Conservation (phyloP, 352 stramenopile genomes). For the Phytophthora multivora region DNA sequence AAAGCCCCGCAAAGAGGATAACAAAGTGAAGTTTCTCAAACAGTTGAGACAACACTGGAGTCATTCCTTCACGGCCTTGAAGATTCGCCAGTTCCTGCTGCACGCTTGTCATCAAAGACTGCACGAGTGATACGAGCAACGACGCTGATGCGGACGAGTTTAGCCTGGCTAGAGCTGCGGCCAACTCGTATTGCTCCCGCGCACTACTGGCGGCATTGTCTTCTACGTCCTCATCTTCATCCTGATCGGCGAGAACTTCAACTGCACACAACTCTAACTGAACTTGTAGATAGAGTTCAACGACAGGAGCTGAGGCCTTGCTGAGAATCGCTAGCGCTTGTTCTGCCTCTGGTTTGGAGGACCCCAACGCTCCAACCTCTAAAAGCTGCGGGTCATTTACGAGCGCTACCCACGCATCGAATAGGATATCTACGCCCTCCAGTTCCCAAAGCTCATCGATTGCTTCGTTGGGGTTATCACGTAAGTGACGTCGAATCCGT, state of each 20-base stretch:
- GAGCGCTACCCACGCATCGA: constrained; percentile 84
- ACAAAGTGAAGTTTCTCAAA: constrained; percentile 85
- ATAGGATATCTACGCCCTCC: constrained; percentile 76
- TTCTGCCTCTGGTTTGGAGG: constrained; percentile 35
- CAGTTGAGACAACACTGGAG: constrained; percentile 59
- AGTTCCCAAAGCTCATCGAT: constrained; percentile 86
- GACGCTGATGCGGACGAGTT: constrained; percentile 58
- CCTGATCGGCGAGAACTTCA: constrained; percentile 68
- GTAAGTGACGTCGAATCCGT: constrained; percentile 64
- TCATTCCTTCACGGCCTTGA: constrained; percentile 60
- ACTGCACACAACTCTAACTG: constrained; percentile 73
- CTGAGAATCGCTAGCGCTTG: constrained; percentile 50
- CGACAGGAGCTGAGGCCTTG: constrained; percentile 62
- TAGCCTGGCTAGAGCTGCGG: constrained; percentile 67
- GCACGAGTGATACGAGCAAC: constrained; percentile 63
- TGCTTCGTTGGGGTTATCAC: constrained; percentile 41
- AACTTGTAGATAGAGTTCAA: constrained; percentile 79
- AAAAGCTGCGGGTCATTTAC: constrained; percentile 64
- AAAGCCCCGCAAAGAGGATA: constrained; percentile 74
- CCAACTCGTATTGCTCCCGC: constrained; percentile 74
- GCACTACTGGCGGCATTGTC: constrained; percentile 69
- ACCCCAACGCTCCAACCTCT: constrained; percentile 24
- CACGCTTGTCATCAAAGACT: constrained; percentile 56
- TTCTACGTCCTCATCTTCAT: constrained; percentile 87
- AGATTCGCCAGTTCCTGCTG: constrained; percentile 51